Evolutionary conservation across 176 grass and related monocot species (phyloP), one percentile per base, ranked within the genome.

Genomic region (Stipa capillata): DNA sequence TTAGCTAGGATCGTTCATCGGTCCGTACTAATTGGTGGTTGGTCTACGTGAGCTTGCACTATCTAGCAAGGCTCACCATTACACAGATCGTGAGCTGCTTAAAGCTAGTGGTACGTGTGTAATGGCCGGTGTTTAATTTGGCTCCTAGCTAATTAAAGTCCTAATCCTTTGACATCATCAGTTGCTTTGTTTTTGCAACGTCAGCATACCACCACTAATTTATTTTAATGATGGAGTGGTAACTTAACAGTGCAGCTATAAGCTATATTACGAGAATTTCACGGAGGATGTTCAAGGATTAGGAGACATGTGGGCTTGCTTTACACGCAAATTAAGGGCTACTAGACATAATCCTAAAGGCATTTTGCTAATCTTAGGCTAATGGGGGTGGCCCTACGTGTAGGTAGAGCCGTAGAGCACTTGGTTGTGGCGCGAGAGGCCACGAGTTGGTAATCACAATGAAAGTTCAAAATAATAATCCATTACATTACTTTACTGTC

Each of bases 281-380:
- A 6, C 67, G 63, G 90, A 59, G 61, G 40, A 32, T 91, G 92
- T 82, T 82, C 50, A 69, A 45, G 62, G 69, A 84, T 9, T 43
- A 86, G 76, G 85, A 70, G 75, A 87, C 86, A 86, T 8, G 10
- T 7, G 45, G 29, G 69, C 58, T 91, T 78, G 83, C 67, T 81
- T 86, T 84, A 10, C 69, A 74, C 77, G 16, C 45, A 75, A 87
- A 82, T 85, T 85, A 79, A 32, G 76, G 73, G 44, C 17, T 20
- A 2, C 45, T 24, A 14, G 16, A n/a, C n/a, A n/a, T n/a, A n/a
- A n/a, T n/a, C n/a, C n/a, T n/a, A n/a, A n/a, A n/a, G n/a, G n/a
- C 25, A 4, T 77, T 61, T 32, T 17, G 17, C 25, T 76, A 44
- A 76, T 44, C 8, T 10, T 72, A 34, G 20, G 21, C 18, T 34